phyloP scores from a whole-genome alignment of 2,329 filamentous ascomycete species.

The Periconia digitata region DNA sequence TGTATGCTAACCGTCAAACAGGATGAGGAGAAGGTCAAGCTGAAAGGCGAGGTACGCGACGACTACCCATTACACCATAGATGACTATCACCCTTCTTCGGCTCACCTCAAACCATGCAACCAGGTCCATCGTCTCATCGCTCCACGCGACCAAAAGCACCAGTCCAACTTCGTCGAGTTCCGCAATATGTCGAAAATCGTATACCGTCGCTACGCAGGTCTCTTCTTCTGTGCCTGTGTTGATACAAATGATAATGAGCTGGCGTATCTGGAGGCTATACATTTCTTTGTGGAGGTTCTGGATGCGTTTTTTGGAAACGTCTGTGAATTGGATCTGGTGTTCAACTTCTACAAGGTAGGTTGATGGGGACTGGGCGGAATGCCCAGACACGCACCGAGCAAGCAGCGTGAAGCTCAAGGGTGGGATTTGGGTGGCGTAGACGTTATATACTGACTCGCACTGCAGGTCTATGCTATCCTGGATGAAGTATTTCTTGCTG shows the following conservation, averaged over 20 bases:
- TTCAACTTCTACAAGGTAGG: conserved; percentile 71
- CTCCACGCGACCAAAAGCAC: conserved; percentile 97
- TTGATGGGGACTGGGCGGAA: conserved; percentile 2
- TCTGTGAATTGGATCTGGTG: conserved; percentile 92
- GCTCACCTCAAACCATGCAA: background rate
- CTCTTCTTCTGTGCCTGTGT: conserved; percentile 99
- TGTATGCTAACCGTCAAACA: conserved; percentile 31
- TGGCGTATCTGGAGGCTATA: conserved; percentile 94
- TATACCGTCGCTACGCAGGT: conserved; percentile 95
- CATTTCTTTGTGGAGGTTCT: conserved; percentile 99
- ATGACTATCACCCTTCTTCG: conserved; percentile 2
- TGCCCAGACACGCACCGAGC: background rate
- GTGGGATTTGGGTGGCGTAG: background rate
- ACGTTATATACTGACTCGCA: conserved; percentile 13
- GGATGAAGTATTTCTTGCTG: conserved; percentile 95
- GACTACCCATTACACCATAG: conserved; percentile 6
- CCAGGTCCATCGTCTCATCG: conserved; percentile 95
- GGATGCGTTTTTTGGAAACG: conserved; percentile 98
- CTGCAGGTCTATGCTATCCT: conserved; percentile 89
- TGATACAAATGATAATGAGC: conserved; percentile 97
- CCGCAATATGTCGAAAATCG: conserved; percentile 85
- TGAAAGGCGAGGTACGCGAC: conserved; percentile 84
- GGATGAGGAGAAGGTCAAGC: conserved; percentile 98
- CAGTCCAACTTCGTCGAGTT: conserved; percentile 99
- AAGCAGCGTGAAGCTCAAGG: background rate